phyloP scores from a whole-genome alignment of 768 basidiomycete genomes.

The Calocybe cyanea region DNA sequence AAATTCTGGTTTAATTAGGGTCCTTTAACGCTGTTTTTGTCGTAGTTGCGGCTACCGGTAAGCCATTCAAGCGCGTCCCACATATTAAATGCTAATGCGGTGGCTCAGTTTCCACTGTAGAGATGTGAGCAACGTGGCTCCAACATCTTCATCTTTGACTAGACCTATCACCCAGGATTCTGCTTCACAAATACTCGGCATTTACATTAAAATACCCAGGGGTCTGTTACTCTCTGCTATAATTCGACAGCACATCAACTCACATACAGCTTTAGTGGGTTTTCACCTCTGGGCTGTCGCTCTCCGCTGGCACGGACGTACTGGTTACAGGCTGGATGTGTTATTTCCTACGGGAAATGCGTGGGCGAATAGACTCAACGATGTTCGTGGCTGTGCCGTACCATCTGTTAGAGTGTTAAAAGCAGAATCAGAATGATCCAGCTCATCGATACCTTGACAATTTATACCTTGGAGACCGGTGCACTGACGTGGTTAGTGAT shows the following conservation, averaged over 20 bases:
- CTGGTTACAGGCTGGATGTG: constrained; percentile 35
- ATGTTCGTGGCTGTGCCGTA: constrained; percentile 18
- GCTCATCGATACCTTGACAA: constrained; percentile 32
- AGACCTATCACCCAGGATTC: constrained; percentile 12
- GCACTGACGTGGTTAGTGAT: constrained; percentile 32
- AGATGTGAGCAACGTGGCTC: constrained; percentile 14
- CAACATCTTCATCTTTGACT: background rate
- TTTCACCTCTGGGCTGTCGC: constrained; percentile 37
- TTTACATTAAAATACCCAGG: constrained; percentile 17
- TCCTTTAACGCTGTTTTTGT: background rate
- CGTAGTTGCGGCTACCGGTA: constrained; percentile 21
- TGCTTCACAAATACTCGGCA: constrained; percentile 14
- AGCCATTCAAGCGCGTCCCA: background rate
- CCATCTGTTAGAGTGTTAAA: background rate
- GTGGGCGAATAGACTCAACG: constrained; percentile 22
- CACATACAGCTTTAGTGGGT: constrained; percentile 27
- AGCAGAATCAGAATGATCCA: constrained; percentile 31
- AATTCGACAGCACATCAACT: background rate
- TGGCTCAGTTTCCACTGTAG: constrained; percentile 18
- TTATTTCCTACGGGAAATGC: constrained; percentile 30
- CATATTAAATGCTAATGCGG: background rate
- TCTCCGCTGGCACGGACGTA: constrained; percentile 36
- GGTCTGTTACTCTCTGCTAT: constrained; percentile 6
- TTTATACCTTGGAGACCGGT: constrained; percentile 42
- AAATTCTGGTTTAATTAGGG: background rate